phyloP scores from a whole-genome alignment of 2,329 filamentous ascomycete species.

The Claviceps africana region DNA sequence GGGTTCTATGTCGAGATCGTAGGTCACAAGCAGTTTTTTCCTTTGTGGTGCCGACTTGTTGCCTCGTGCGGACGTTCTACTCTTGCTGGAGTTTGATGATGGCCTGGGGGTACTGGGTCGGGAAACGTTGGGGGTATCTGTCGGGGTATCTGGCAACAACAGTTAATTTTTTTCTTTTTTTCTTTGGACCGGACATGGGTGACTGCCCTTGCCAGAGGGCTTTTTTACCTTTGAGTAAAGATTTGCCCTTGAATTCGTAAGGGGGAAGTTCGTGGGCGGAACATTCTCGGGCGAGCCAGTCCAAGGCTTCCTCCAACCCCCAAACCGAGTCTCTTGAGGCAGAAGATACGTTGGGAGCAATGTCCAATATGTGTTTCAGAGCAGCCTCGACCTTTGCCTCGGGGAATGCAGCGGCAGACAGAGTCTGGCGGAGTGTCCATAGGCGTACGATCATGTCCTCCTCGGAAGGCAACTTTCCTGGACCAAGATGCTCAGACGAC shows the following conservation, averaged over 20 bases:
- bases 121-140: constrained; percentile 35
- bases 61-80: constrained; percentile 19
- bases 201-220: background rate
- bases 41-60: constrained; percentile 9
- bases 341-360: constrained; percentile 46
- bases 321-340: constrained; percentile 55
- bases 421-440: constrained; percentile 69
- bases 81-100: constrained; percentile 13
- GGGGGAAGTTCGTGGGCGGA: constrained; percentile 53
- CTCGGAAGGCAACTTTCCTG: constrained; percentile 46
- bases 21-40: constrained; percentile 35
- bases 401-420: constrained; percentile 56
- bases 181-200: background rate
- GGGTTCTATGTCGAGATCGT: constrained; percentile 58
- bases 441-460: constrained; percentile 68
- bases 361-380: constrained; percentile 51
- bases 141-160: constrained; percentile 29
- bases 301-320: constrained; percentile 76
- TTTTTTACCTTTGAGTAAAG: constrained; percentile 23
- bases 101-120: constrained; percentile 35
- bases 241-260: constrained; percentile 40
- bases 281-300: constrained; percentile 79
- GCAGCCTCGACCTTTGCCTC: constrained; percentile 47
- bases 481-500: constrained; percentile 27
- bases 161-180: constrained; percentile 9